phyloP scores from a whole-genome alignment of 1,139 yeast species.

The Yamadazyma buinensis region DNA sequence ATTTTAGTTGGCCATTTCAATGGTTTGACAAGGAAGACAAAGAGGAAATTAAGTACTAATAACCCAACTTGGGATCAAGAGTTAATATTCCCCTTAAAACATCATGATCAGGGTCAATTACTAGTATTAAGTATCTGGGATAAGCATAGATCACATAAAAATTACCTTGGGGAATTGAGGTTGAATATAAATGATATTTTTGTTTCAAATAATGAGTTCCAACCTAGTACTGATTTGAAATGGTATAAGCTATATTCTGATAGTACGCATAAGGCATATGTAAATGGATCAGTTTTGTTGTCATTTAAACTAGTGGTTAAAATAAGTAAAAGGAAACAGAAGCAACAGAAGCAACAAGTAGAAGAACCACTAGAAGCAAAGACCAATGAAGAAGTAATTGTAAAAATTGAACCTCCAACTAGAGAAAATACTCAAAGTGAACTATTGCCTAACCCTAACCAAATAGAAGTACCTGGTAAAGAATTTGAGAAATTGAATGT shows the following conservation, averaged over 20 bases:
- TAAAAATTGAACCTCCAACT: conserved; percentile 22
- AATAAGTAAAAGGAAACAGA: background rate
- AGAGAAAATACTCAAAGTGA: conserved; percentile 6
- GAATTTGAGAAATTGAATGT: background rate
- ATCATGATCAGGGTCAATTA: conserved; percentile 26
- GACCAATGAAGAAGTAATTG: conserved; percentile 5
- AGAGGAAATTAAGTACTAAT: conserved; percentile 33
- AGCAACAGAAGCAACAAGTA: background rate
- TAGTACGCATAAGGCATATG: conserved; percentile 41
- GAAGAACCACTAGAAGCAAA: background rate
- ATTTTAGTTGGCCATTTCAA: conserved; percentile 34
- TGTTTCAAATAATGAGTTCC: conserved; percentile 13
- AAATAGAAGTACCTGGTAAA: background rate
- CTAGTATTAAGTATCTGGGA: conserved; percentile 43
- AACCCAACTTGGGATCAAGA: conserved; percentile 47
- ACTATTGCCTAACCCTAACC: background rate
- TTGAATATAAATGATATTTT: conserved; percentile 45
- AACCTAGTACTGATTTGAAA: conserved; percentile 28
- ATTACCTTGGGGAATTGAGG: conserved; percentile 56
- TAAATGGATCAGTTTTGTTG: conserved; percentile 56
- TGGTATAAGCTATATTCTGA: conserved; percentile 55
- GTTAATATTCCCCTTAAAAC: conserved; percentile 28
- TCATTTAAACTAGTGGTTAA: conserved; percentile 44
- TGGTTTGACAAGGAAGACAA: conserved; percentile 25
- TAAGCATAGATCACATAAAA: conserved; percentile 39